A percentile compares a stretch with the other conserved stretches of the same genome.
Conservation (phyloP, 139 green algal genomes). For the Eudorina sp. region DNA sequence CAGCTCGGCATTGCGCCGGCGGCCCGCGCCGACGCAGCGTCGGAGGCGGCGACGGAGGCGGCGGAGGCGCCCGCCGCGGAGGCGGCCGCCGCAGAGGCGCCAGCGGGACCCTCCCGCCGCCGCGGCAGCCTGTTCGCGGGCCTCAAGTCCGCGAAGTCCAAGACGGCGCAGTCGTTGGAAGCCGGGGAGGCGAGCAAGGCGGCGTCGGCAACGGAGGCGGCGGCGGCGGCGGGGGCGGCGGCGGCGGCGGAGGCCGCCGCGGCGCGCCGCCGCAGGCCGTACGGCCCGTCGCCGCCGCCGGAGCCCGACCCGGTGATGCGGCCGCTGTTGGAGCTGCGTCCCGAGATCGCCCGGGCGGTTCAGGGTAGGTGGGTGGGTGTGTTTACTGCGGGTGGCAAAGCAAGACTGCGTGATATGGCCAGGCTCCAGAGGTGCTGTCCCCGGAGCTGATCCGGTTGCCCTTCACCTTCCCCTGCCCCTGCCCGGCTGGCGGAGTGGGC, state of each 20-base stretch:
- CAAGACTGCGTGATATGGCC: too few species aligned
- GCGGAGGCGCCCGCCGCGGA: neutral
- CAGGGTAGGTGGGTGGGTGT: neutral
- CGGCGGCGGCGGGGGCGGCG: neutral
- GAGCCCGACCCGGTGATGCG: conserved; percentile 21
- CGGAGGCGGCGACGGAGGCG: neutral
- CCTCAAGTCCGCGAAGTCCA: neutral
- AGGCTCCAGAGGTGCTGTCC: too few species aligned
- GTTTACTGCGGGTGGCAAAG: neutral
- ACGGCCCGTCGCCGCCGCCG: conserved; percentile 25
- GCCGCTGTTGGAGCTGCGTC: conserved; percentile 13
- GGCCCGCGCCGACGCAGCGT: neutral
- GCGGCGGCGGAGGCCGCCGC: neutral
- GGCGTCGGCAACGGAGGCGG: neutral
- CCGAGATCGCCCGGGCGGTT: conserved; percentile 34
- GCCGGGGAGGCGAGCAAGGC: too few species aligned
- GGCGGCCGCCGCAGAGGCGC: neutral
- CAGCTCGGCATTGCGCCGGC: neutral
- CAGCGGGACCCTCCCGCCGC: neutral
- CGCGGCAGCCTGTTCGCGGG: conserved; percentile 30
- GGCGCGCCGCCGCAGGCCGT: neutral
- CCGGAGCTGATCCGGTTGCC: too few species aligned
- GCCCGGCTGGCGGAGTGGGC: too few species aligned
- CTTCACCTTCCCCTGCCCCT: too few species aligned
- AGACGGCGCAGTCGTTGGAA: too few species aligned